Conservation (phyloP, 306 rosid genomes). For the Vigna hirtella region DNA sequence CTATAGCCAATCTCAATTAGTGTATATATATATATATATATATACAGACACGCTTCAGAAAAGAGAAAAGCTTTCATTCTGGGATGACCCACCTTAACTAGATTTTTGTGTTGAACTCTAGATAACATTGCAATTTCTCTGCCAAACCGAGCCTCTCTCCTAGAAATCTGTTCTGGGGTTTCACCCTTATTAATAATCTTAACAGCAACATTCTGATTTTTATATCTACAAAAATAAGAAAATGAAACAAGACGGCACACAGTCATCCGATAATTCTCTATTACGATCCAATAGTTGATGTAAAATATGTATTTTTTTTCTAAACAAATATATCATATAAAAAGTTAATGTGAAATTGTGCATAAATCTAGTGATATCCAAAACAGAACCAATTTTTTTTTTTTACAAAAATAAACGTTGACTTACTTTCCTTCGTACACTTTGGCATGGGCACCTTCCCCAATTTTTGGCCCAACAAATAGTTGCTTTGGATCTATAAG, state of each 20-base stretch:
- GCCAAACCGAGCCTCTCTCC: constrained; percentile 77
- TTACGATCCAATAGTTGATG: neutral
- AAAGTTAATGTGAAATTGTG: neutral
- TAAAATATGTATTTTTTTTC: constrained; percentile 25
- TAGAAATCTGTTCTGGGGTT: constrained; percentile 57
- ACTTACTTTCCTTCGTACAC: constrained; percentile 99
- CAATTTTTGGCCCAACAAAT: constrained; percentile 93
- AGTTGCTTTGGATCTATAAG: constrained; percentile 84
- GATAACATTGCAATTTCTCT: constrained; percentile 92
- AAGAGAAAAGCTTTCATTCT: neutral
- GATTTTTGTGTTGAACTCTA: constrained; percentile 90
- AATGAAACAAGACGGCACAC: neutral
- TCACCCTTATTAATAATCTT: constrained; percentile 60
- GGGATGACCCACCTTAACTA: constrained; percentile 72
- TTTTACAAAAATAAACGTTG: constrained; percentile 33
- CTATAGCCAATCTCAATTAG: too few species aligned
- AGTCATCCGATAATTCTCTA: constrained; percentile 24
- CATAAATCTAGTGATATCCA: constrained; percentile 17
- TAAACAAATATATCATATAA: constrained; percentile 6
- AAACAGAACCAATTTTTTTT: neutral
- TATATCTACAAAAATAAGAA: constrained; percentile 50
- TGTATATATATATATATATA: too few species aligned
- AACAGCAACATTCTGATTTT: constrained; percentile 57
- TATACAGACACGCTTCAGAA: neutral
- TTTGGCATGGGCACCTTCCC: constrained; percentile 96